Evolutionary conservation across 2,329 filamentous ascomycete genomes (phyloP).

Genomic region (Dactylellina leptospora): DNA sequence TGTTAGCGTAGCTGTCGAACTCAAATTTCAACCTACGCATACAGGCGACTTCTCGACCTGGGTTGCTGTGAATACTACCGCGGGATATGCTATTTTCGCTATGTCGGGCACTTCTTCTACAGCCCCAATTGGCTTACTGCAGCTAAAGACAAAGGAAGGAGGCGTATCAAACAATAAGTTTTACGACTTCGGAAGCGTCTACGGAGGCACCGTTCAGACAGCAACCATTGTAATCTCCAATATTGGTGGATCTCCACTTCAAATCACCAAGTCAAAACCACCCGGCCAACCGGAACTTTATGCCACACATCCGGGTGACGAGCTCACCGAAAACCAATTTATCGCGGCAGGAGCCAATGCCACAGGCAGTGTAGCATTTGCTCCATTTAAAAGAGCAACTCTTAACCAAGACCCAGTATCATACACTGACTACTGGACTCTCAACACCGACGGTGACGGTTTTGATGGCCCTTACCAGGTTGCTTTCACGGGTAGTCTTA

Average conservation of each 20-base stretch:
- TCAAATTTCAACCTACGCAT: slow-evolving; percentile 59
- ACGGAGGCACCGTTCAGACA: slow-evolving; percentile 14
- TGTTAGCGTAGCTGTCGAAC: slow-evolving; percentile 58
- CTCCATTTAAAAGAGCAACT: slow-evolving; percentile 44
- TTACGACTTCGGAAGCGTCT: slow-evolving; percentile 59
- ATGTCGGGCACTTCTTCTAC: slow-evolving; percentile 59
- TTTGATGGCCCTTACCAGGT: slow-evolving; percentile 61
- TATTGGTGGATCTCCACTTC: slow-evolving; percentile 59
- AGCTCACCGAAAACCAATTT: slow-evolving; percentile 58
- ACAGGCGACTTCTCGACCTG: slow-evolving; percentile 58
- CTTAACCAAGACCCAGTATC: slow-evolving; percentile 53
- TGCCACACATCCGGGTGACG: slow-evolving; percentile 58
- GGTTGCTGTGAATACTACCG: slow-evolving; percentile 42
- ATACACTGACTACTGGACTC: slow-evolving; percentile 60
- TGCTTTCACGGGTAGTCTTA: slow-evolving; percentile 59
- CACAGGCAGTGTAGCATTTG: slow-evolving; percentile 59
- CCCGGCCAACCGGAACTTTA: slow-evolving; percentile 59
- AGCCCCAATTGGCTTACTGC: slow-evolving; percentile 59
- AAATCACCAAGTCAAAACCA: slow-evolving; percentile 61
- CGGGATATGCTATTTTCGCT: slow-evolving; percentile 37
- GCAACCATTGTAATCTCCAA: slow-evolving; percentile 59
- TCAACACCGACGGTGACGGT: slow-evolving; percentile 62
- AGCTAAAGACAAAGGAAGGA: slow-evolving; percentile 59
- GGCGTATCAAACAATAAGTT: slow-evolving; percentile 57
- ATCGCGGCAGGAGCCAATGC: slow-evolving; percentile 59